Evolutionary conservation across 2,329 filamentous ascomycete species (phyloP), one percentile per base, ranked within the genome.

Genomic region (Claviceps sp.): DNA sequence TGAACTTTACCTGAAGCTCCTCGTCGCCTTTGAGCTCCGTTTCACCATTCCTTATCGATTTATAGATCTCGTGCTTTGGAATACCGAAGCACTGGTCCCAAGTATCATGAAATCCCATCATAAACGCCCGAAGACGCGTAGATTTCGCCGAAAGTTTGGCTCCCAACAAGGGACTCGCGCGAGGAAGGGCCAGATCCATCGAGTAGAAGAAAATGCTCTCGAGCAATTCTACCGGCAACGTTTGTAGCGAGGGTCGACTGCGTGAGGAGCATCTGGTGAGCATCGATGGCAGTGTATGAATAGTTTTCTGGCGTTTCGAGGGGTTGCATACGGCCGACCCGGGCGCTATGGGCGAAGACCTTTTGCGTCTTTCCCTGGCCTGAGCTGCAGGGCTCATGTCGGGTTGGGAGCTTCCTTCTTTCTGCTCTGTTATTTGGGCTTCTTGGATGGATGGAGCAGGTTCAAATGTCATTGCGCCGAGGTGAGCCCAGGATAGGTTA

Each of bases 191-290:
- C 47, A 75, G 55, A 56, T 76, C 80, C 55, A 64, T 60, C 49
- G 75, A 78, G 50, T 73, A 62, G 55, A 75, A 62, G 51, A 79
- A 72, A 48, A 81, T 77, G 30, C 56, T 66, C 59, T 80, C 75
- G 11, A 81, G 68, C 26, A 81, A 65, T 60, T 81, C 78, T 6
- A 71, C 60, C 0, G 78, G 78, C 8, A 81, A 63, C 34, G 59
- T 58, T 48, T 69, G 62, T 19, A 70, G 57, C 13, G 46, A 60
- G 4, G 58, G 50, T 16, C 62, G 61, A 26, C 51, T 57, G 19
- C 61, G 62, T 11, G 56, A 52, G n/a, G 60, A 52, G 45, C 64
- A 62, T 7, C 57, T 53, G 24, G 62, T 59, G 19, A 66, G 56
- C 41, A 68, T 62, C n/a, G 59, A 57, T 10, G 60, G 57, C 8